Base-by-base conservation (phyloP, 2,329 filamentous ascomycete species). In the Nigrograna mackinnonii region DNA sequence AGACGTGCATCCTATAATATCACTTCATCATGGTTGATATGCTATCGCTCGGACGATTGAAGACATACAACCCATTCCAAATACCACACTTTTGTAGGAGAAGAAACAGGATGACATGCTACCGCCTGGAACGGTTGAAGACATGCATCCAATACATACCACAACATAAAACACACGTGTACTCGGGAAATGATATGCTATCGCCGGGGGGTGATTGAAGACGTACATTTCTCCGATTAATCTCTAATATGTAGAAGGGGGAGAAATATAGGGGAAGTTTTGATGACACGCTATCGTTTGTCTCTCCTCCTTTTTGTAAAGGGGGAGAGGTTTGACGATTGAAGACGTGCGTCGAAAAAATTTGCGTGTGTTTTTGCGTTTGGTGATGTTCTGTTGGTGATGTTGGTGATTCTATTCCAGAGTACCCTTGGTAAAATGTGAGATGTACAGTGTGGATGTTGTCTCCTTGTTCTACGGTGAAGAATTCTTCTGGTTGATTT, bases 1-100 rank as follows among this genome's bases (percentile, higher is more conserved):
- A 63, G 55, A 63, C 57, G 57, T 55, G 47, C 55, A 53, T 52
- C 31, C 17, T 12, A 26, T 7, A 31, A 18, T 35, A 31, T 24
- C 4, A 32, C 14, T 35, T 22, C 30, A 35, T 28, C 18, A 45
- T 44, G 22, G 37, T 26, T 41, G 39, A 4, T 12, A 43, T 43
- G 43, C 42, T 46, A 49, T 39, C 46, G 39, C 36, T 20, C 18
- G n/a, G 28, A 22, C 46, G 49, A 34, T 52, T 37, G 37, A 51
- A 51, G 48, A 51, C 48, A 38, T 46, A 43, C 39, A 35, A 33
- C 22, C 28, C 30, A 35, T n/a, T 14, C 33, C 12, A 26, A 13
- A 36, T 18, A 35, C 30, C 4, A 3, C 26, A 17, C 19, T 14
- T 28, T 37, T 13, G 35, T 39, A 37, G 40, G 40, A 24, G 41